Evolutionary conservation across 2,329 filamentous ascomycete genomes (phyloP).

Genomic region (Xylariales sp.): DNA sequence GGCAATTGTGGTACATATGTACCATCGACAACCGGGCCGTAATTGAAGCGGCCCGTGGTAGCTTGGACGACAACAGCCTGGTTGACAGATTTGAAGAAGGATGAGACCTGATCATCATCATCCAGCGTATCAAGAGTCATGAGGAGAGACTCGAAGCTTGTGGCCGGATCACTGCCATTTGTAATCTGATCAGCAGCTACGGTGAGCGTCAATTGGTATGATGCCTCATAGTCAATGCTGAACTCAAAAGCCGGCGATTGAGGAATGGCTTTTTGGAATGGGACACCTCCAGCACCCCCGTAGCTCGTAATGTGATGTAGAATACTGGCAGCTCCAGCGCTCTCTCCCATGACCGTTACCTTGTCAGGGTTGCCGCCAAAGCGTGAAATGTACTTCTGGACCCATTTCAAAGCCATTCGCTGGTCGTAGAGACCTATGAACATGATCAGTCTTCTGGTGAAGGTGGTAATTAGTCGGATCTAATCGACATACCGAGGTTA

Average conservation of each 20-base stretch:
- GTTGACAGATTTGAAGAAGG: neutral
- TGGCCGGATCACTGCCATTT: neutral
- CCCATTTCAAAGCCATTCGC: slow-evolving; percentile 42
- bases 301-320: slow-evolving; percentile 45
- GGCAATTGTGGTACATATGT: slow-evolving; percentile 7
- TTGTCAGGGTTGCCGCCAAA: slow-evolving; percentile 36
- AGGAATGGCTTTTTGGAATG: slow-evolving; percentile 17
- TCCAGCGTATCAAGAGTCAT: neutral
- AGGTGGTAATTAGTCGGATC: neutral
- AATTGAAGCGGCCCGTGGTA: slow-evolving; percentile 6
- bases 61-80: slow-evolving; percentile 3
- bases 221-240: slow-evolving; percentile 13
- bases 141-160: neutral
- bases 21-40: slow-evolving; percentile 5
- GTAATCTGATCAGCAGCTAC: slow-evolving; percentile 10
- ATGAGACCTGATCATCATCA: no score
- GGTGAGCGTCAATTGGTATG: slow-evolving; percentile 12
- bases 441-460: neutral
- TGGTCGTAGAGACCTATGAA: slow-evolving; percentile 26
- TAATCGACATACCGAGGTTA: slow-evolving; percentile 36
- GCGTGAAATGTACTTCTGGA: slow-evolving; percentile 38
- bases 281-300: slow-evolving; percentile 25
- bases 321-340: slow-evolving; percentile 44
- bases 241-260: slow-evolving; percentile 20
- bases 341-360: slow-evolving; percentile 42